Evolutionary conservation across 495 filamentous ascomycete genomes (phyloP), one percentile per base, ranked within the genome.

Genomic region (Penicillium canariense): DNA sequence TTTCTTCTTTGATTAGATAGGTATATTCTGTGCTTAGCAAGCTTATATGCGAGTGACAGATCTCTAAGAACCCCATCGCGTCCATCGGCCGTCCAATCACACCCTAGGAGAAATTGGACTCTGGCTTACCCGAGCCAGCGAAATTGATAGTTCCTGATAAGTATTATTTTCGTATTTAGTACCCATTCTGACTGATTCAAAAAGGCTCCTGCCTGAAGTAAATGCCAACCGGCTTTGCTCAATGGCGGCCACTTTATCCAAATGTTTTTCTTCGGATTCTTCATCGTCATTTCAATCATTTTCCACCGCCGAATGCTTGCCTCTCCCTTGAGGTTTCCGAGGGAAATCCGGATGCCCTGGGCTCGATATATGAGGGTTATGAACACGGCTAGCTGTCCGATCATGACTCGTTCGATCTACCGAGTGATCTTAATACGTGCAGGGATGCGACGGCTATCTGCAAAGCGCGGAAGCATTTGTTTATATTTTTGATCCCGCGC

Each of bases 391-490:
- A 79, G 73, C 38, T 60, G 51, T 0, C 66, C 87, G 12, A 86
- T 89, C 50, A 58, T 89, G 60, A 62, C 87, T 7, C 76, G 87
- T 18, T 81, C 74, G 9, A 55, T 86, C 6, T 87, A 86, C 60
- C 73, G 87, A 20, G 70, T 84, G 31, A 61, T 83, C n/a, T 6
- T 86, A 90, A 68, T 89, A 84, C 54, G 40, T 76, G 0, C 71
- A 82, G 65, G 85, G 86, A 0, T 63, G 73, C 22, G 62, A 70
- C 11, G 83, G 84, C 1, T 71, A 60, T 56, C 39, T 81, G 12
- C 60, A 86, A 46, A 63, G 54, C 11, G 72, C 80, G 34, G 86
- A 88, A 65, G 73, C 70, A 54, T 79, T 77, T 53, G 48, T 87
- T 30, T 88, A 87, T 61, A 56, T 85, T 2, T 86, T 59, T 48